A percentile compares a stretch with the other conserved stretches of the same genome.
phyloP scores from a whole-genome alignment of 306 rosid species.

The Gillenia trifoliata region DNA sequence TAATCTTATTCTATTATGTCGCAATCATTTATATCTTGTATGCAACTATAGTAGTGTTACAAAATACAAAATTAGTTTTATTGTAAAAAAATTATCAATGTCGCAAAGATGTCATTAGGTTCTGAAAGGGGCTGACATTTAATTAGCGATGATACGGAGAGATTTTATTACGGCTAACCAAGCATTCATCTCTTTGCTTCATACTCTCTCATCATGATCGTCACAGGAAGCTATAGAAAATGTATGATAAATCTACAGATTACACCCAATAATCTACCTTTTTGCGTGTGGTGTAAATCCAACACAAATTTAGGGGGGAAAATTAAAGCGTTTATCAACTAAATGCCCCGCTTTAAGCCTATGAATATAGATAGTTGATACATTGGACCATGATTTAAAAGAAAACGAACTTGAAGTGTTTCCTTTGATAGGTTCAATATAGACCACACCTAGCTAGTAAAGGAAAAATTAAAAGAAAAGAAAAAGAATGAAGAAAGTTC shows the following conservation, averaged over 20 bases:
- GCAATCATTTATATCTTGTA: slow-evolving; percentile 25
- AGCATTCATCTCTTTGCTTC: not conserved
- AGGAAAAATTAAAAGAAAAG: slow-evolving; percentile 12
- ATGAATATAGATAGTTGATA: not conserved
- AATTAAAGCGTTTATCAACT: not conserved
- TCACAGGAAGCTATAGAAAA: no score
- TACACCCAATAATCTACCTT: not conserved
- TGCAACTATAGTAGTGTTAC: not conserved
- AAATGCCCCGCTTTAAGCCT: not conserved
- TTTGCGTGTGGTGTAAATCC: not conserved
- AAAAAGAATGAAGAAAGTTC: slow-evolving; percentile 9
- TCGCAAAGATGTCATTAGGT: not conserved
- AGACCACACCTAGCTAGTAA: slow-evolving; percentile 11
- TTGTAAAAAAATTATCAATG: not conserved
- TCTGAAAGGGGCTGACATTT: not conserved
- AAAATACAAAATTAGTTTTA: not conserved
- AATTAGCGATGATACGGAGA: not conserved
- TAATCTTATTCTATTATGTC: slow-evolving; percentile 24
- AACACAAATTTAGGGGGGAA: not conserved
- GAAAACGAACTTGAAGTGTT: slow-evolving; percentile 5
- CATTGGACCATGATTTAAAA: slow-evolving; percentile 4
- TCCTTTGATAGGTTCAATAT: not conserved
- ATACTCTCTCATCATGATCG: not conserved
- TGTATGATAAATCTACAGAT: no score
- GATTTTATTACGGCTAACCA: not conserved